Conservation (phyloP, 2,329 filamentous ascomycete genomes). For the Diplodia mutila region DNA sequence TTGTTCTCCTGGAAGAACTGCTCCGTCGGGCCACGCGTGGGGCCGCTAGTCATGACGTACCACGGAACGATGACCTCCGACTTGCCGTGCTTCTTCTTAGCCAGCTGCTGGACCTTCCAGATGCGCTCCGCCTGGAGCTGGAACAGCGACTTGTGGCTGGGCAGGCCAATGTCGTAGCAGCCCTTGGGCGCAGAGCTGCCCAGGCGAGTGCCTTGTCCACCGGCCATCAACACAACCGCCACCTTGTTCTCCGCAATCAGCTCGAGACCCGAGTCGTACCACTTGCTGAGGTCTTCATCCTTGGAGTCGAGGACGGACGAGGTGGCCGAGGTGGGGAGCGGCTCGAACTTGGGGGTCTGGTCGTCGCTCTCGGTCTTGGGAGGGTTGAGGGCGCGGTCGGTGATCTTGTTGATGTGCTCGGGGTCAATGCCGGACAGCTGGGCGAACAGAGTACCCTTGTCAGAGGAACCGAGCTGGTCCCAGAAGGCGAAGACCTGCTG, state of each 20-base stretch:
- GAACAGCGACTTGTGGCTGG: conserved; percentile 92
- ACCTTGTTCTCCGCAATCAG: conserved; percentile 71
- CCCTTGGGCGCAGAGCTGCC: conserved; percentile 96
- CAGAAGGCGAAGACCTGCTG: conserved; percentile 87
- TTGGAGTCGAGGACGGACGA: conserved; percentile 92
- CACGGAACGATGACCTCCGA: conserved; percentile 73
- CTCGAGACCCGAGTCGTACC: conserved; percentile 74
- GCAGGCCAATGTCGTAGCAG: conserved; percentile 94
- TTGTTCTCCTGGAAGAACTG: conserved; percentile 86
- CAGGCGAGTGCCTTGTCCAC: conserved; percentile 91
- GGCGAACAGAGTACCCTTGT: conserved; percentile 78
- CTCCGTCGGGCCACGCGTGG: conserved; percentile 89
- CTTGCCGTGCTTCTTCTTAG: conserved; percentile 68
- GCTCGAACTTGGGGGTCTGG: conserved; percentile 68
- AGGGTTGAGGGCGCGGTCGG: conserved; percentile 79
- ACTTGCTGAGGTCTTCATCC: conserved; percentile 74
- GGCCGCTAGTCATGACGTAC: conserved; percentile 99
- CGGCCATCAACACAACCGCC: conserved; percentile 92
- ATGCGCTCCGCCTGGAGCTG: conserved; percentile 97
- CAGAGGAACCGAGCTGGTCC: conserved; percentile 72
- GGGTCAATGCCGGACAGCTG: conserved; percentile 85
- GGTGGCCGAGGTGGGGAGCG: conserved; percentile 81
- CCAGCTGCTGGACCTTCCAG: conserved; percentile 79
- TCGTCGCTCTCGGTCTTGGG: conserved; percentile 62
- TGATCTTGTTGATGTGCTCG: conserved; percentile 83